Evolutionary conservation across 352 stramenopile species (phyloP).

Genomic region (Phytophthora fragariaefolia): DNA sequence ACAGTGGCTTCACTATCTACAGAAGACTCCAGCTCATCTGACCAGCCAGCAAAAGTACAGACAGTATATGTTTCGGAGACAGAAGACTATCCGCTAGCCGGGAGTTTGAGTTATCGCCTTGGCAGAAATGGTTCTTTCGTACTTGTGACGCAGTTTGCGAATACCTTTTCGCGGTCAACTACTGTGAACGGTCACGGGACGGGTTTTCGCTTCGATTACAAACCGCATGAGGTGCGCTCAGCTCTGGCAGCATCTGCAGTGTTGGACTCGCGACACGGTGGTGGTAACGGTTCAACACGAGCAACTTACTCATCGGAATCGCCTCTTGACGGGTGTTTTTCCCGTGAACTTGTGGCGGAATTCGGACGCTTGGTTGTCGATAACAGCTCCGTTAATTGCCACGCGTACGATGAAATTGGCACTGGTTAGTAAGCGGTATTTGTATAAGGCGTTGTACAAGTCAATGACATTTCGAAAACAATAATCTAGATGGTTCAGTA

Average conservation of each 20-base stretch:
- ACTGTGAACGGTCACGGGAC: slow-evolving; percentile 22
- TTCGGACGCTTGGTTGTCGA: slow-evolving; percentile 24
- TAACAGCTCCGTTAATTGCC: slow-evolving; percentile 22
- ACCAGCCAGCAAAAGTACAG: slow-evolving; percentile 12
- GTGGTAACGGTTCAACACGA: slow-evolving; percentile 31
- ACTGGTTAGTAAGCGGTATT: background rate
- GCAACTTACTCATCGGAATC: slow-evolving; percentile 27
- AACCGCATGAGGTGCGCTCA: slow-evolving; percentile 17
- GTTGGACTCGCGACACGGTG: slow-evolving; percentile 26
- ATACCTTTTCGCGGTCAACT: slow-evolving; percentile 49
- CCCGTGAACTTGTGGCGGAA: slow-evolving; percentile 13
- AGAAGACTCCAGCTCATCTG: background rate
- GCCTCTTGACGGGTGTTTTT: slow-evolving; percentile 27
- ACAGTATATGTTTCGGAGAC: slow-evolving; percentile 33
- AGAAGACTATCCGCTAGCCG: slow-evolving; percentile 63
- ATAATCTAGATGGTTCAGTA: too few relatives aligned
- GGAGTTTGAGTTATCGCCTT: slow-evolving; percentile 52
- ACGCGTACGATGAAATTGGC: slow-evolving; percentile 19
- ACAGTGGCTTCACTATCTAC: slow-evolving; percentile 31
- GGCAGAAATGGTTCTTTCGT: slow-evolving; percentile 45
- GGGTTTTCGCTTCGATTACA: slow-evolving; percentile 24
- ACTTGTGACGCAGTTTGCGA: slow-evolving; percentile 50
- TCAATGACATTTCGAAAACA: too few relatives aligned
- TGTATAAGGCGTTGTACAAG: too few relatives aligned
- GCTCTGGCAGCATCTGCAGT: slow-evolving; percentile 30